Conservation (phyloP, 768 basidiomycete genomes). For the Suillus variegatus region DNA sequence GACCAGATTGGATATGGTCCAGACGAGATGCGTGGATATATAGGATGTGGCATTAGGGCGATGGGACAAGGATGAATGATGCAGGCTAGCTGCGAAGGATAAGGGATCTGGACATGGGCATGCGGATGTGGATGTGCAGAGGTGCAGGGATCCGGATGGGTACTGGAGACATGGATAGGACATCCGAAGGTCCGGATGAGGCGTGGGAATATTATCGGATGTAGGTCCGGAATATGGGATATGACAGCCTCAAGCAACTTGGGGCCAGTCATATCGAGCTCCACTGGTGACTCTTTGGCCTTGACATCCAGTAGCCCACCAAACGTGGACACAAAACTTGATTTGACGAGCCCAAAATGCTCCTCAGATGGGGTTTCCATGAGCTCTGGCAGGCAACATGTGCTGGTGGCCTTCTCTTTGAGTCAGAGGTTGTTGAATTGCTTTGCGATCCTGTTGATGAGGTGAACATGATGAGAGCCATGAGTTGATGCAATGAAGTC, state of each 20-base stretch:
- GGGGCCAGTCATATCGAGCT: conserved; percentile 28
- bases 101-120: too few species aligned
- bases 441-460: conserved; percentile 18
- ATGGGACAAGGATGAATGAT: too few species aligned
- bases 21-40: too few species aligned
- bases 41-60: too few species aligned
- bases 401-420: neutral
- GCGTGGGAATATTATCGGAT: too few species aligned
- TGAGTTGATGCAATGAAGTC: conserved; percentile 16
- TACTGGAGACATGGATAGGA: too few species aligned
- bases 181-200: too few species aligned
- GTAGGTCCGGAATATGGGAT: too few species aligned
- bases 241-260: neutral
- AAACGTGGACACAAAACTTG: neutral
- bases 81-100: too few species aligned
- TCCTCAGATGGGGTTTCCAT: conserved; percentile 7
- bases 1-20: too few species aligned
- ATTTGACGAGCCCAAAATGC: conserved; percentile 12
- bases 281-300: neutral
- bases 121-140: too few species aligned
- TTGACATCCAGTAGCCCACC: conserved; percentile 7
- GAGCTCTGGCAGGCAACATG: conserved; percentile 4
- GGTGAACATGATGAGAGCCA: conserved; percentile 28
- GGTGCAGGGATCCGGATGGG: too few species aligned
- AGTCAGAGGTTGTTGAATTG: conserved; percentile 15